These are phyloP conservation scores for Lactarius deliciosus DNA, from an alignment of 768 basidiomycete species.

Conservation along the genomic window DNA sequence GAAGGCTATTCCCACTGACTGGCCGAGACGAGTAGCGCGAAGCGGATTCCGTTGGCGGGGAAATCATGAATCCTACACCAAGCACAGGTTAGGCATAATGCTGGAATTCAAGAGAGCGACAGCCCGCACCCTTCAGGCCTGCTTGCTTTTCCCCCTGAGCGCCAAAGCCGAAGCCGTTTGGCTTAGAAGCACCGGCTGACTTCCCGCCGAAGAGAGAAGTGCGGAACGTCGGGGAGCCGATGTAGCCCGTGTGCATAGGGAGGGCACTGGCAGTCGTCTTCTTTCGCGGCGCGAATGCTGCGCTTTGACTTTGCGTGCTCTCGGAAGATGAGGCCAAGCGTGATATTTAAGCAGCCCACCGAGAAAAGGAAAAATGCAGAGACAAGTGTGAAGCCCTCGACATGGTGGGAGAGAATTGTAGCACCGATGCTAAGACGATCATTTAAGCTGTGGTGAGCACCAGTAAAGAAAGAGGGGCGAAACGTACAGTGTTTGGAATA, in stretches of 20 bases:
- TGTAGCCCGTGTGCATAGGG: constrained; percentile 44
- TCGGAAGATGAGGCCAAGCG: constrained; percentile 79
- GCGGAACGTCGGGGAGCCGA: constrained; percentile 39
- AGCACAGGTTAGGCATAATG: constrained; percentile 1
- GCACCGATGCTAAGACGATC: constrained; percentile 55
- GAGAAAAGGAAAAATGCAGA: constrained; percentile 84
- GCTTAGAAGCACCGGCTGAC: constrained; percentile 32
- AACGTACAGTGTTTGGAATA: constrained; percentile 81
- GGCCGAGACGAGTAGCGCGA: constrained; percentile 48
- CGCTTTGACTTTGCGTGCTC: constrained; percentile 63
- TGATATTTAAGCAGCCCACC: constrained; percentile 78
- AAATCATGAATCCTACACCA: constrained; percentile 52
- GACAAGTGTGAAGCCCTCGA: constrained; percentile 79
- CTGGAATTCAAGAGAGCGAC: constrained; percentile 23
- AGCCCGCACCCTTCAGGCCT: constrained; percentile 54
- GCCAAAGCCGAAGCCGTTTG: constrained; percentile 71
- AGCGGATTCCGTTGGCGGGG: constrained; percentile 56
- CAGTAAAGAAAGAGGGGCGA: constrained; percentile 2
- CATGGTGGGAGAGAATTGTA: constrained; percentile 70
- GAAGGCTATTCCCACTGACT: constrained; percentile 13
- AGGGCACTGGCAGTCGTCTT: constrained; percentile 55
- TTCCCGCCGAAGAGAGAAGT: constrained; percentile 28
- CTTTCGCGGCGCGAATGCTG: constrained; percentile 66
- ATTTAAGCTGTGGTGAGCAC: constrained; percentile 21
- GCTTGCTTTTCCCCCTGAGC: constrained; percentile 79